A percentile compares a stretch with the other conserved stretches of the same genome.
These are phyloP conservation scores for Tetraselmis striata DNA, from an alignment of 139 green algal species.

Conservation along the genomic window DNA sequence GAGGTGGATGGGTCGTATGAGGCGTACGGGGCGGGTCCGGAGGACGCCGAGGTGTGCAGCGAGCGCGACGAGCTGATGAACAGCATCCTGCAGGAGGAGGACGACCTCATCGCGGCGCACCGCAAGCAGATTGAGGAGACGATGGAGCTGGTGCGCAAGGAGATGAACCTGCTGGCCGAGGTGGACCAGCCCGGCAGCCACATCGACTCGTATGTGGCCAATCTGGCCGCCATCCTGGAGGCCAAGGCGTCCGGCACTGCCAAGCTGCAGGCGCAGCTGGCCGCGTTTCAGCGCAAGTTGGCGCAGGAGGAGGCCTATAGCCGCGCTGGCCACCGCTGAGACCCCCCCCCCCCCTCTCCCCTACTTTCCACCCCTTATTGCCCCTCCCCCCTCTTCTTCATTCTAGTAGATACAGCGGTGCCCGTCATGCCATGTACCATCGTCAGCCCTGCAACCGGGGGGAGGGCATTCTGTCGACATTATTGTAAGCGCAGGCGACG, in stretches of 20 bases:
- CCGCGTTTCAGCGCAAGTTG: constrained; percentile 56
- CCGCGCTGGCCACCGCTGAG: background rate
- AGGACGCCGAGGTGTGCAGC: constrained; percentile 15
- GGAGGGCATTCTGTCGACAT: too few relatives aligned
- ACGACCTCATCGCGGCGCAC: constrained; percentile 82
- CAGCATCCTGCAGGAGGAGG: constrained; percentile 77
- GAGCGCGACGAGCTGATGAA: constrained; percentile 62
- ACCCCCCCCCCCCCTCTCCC: too few relatives aligned
- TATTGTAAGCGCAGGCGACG: too few relatives aligned
- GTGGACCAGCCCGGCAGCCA: constrained; percentile 72
- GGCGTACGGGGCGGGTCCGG: background rate
- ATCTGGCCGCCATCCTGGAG: constrained; percentile 52
- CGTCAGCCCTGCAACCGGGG: too few relatives aligned
- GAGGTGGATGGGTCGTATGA: background rate
- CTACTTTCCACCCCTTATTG: too few relatives aligned
- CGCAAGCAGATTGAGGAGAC: constrained; percentile 77
- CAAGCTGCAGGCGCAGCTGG: constrained; percentile 44
- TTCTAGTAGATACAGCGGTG: too few relatives aligned
- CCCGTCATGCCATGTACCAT: too few relatives aligned
- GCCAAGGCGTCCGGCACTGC: constrained; percentile 45
- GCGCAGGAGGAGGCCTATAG: constrained; percentile 52
- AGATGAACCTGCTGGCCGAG: constrained; percentile 64
- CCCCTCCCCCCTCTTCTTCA: too few relatives aligned
- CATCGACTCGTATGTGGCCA: constrained; percentile 71
- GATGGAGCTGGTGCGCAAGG: constrained; percentile 75